Evolutionary conservation across 2,329 filamentous ascomycete genomes (phyloP), one percentile per base, ranked within the genome.

Genomic region (Xylaria sp.): DNA sequence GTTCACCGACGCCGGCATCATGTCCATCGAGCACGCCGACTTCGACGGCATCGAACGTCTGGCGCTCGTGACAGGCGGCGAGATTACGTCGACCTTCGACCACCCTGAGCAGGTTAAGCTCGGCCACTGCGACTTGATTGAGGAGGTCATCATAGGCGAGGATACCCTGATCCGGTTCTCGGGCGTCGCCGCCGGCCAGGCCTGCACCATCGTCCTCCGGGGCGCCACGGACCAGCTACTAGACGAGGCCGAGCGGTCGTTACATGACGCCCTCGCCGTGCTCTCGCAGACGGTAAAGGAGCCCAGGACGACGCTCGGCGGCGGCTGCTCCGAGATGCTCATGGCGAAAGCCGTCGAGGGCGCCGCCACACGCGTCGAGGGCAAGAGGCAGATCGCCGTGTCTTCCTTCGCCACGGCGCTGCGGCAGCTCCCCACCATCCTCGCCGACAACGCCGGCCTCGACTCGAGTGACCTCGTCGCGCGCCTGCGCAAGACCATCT

Each of bases 311-410:
- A 98, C 96, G 0, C 89, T 99, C 3, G 96, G 96, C 61, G 96
- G 96, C 78, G 96, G 96, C 32, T 98, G 94, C 78, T 94, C 95
- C 4, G 96, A 99, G 87, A 98, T 98, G 95, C 84, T 97, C 74
- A 99, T 99, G 96, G 93, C 95, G 72, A 97, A 97, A 86, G 96
- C 96, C 8, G 96, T 99, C 25, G 95, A 97, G 78, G 92, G 92
- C 69, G 93, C 93, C 5, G 94, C 94, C 25, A 94, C 97, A 70
- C 95, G 97, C 76, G 92, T 97, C 8, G 94, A 96, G 74, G 96
- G 96, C 80, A 99, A 99, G 90, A 95, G 96, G 82, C 94, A 97
- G 75, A 86, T 97, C 76, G 96, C 96, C 2, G 95, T 98, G 23
- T 91, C 94, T 71, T 89, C 93, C 4, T 99, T 98, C 78, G 93